These are phyloP conservation scores for Astrothelium macrocarpum DNA, from an alignment of 495 filamentous ascomycete species.

Conservation along the genomic window DNA sequence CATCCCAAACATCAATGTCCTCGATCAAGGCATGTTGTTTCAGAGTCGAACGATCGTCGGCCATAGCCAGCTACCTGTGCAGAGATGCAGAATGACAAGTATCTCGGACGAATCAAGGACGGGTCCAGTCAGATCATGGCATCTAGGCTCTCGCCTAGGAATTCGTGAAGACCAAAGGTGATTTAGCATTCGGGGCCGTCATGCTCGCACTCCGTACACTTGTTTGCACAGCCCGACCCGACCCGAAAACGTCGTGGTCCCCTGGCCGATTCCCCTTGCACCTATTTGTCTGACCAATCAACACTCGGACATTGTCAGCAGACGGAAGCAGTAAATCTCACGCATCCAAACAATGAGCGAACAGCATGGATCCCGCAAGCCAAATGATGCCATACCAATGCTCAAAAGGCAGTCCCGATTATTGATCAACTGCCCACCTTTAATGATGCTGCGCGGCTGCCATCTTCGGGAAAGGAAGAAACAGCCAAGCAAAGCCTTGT, in stretches of 20 bases:
- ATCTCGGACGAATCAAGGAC: too few relatives aligned
- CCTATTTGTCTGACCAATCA: too few relatives aligned
- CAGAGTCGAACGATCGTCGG: background rate
- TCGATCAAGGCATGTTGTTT: background rate
- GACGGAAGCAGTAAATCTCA: background rate
- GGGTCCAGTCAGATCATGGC: background rate
- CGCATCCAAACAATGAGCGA: too few relatives aligned
- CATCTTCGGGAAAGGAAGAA: background rate
- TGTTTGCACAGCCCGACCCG: background rate
- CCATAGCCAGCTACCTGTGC: background rate
- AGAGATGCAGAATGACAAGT: background rate
- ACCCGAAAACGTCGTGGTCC: background rate
- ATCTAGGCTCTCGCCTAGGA: background rate
- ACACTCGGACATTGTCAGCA: background rate
- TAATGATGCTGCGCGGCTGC: background rate
- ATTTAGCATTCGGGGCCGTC: too few relatives aligned
- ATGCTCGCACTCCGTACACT: too few relatives aligned
- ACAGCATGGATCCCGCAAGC: too few relatives aligned
- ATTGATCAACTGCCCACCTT: background rate
- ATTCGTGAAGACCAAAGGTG: background rate
- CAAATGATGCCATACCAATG: background rate
- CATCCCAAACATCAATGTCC: background rate
- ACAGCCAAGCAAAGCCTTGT: background rate
- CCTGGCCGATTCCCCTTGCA: too few relatives aligned
- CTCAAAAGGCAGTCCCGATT: background rate